phyloP scores from a whole-genome alignment of 768 basidiomycete genomes.

The Tulasnella sp. region DNA sequence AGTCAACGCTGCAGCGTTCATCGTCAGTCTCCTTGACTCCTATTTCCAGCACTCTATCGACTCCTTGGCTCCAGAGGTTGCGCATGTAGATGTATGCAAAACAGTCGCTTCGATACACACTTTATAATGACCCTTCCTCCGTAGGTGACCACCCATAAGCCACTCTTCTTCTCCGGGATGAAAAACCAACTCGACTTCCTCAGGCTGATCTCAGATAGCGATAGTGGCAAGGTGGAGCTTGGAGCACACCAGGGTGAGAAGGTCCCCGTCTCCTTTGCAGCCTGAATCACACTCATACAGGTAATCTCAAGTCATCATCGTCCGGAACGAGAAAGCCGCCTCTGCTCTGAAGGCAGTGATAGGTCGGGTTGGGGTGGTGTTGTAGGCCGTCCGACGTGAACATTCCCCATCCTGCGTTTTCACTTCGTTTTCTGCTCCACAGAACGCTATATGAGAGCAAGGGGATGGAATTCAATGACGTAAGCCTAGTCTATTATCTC shows the following conservation, averaged over 20 bases:
- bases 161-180: not conserved
- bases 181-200: constrained; percentile 1
- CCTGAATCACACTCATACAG: constrained; percentile 59
- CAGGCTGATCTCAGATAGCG: not conserved
- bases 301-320: constrained; percentile 62
- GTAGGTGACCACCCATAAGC: constrained; percentile 3
- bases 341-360: constrained; percentile 55
- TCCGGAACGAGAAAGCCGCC: constrained; percentile 61
- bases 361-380: constrained; percentile 57
- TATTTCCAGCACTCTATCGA: constrained; percentile 74
- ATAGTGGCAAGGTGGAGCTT: constrained; percentile 18
- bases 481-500: constrained; percentile 39
- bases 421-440: constrained; percentile 37
- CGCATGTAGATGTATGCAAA: constrained; percentile 42
- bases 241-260: constrained; percentile 31
- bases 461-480: constrained; percentile 69
- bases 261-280: not conserved
- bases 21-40: constrained; percentile 60
- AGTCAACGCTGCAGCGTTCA: constrained; percentile 66
- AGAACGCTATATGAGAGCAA: constrained; percentile 64
- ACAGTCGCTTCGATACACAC: not conserved
- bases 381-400: constrained; percentile 1
- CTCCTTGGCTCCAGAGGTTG: constrained; percentile 57
- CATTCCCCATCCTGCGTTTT: not conserved
- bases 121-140: not conserved